phyloP scores from a whole-genome alignment of 805 yeast genomes.

The Ogataea kodamae region DNA sequence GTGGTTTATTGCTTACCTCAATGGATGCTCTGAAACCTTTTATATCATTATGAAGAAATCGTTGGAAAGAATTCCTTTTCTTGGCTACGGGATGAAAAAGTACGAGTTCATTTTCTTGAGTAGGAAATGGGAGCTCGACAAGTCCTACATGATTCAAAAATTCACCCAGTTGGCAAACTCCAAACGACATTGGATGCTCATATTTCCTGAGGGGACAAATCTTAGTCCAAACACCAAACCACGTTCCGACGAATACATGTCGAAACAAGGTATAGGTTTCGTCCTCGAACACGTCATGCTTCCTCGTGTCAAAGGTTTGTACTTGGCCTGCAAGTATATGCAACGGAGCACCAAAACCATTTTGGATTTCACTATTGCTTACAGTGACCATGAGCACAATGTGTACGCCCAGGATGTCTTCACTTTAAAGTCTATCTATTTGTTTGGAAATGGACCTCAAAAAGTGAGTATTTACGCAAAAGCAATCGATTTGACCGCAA shows the following conservation, averaged over 20 bases:
- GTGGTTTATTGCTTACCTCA: constrained; percentile 81
- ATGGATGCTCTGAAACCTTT: constrained; percentile 59
- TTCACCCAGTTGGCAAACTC: constrained; percentile 45
- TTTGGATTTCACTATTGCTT: constrained; percentile 82
- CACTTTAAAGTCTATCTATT: constrained; percentile 58
- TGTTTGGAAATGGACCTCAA: constrained; percentile 71
- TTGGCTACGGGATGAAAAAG: constrained; percentile 83
- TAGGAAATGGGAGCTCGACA: constrained; percentile 84
- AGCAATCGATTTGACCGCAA: constrained; percentile 41
- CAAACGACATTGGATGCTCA: constrained; percentile 53
- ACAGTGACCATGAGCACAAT: constrained; percentile 59
- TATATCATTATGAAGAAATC: constrained; percentile 78
- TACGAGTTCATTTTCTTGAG: constrained; percentile 76
- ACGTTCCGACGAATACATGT: constrained; percentile 56
- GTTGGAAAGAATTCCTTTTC: constrained; percentile 60
- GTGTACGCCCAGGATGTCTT: constrained; percentile 77
- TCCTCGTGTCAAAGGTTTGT: constrained; percentile 83
- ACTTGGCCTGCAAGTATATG: constrained; percentile 58
- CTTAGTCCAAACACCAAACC: constrained; percentile 60
- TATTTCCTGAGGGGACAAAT: constrained; percentile 96
- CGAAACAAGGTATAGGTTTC: constrained; percentile 41
- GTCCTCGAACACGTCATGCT: constrained; percentile 61
- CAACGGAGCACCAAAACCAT: constrained; percentile 51
- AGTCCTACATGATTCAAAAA: constrained; percentile 50
- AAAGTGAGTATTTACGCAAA: constrained; percentile 62